phyloP scores from a whole-genome alignment of 2,329 filamentous ascomycete species.

The Emergomyces pasteurianus region DNA sequence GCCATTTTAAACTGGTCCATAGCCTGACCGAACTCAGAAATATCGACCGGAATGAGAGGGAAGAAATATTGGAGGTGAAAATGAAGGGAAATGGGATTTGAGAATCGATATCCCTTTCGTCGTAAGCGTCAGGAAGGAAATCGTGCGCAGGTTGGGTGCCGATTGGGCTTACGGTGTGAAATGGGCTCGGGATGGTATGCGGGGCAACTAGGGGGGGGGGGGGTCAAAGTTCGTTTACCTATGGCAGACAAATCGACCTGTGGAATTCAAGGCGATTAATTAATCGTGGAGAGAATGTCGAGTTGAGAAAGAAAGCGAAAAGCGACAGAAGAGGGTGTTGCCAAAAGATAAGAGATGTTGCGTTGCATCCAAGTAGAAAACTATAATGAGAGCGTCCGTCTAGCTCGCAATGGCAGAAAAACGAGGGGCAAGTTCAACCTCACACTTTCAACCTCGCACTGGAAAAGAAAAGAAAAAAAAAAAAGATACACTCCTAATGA shows the following conservation, averaged over 20 bases:
- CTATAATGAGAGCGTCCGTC: no score
- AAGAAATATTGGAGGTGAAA: background rate
- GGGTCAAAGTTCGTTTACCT: background rate
- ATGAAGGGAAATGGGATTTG: background rate
- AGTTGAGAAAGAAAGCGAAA: background rate
- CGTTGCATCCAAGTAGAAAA: no score
- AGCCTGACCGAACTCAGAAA: background rate
- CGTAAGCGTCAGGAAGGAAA: background rate
- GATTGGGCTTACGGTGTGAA: background rate
- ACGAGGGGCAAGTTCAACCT: background rate
- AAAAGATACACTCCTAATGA: background rate
- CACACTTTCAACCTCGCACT: background rate
- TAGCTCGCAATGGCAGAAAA: background rate
- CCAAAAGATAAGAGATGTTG: background rate
- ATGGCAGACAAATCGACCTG: background rate
- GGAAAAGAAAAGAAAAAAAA: background rate
- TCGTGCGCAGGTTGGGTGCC: background rate
- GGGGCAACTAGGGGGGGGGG: background rate
- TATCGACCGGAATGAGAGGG: background rate
- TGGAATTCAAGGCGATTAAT: background rate
- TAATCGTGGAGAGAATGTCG: background rate
- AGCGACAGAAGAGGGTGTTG: background rate
- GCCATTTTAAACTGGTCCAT: conserved; percentile 59
- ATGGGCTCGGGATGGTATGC: background rate
- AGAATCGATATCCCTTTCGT: background rate